Percentiles rank a stretch among this genome's conserved stretches.
phyloP scores from a whole-genome alignment of 1,284 basidiomycete species.

The Marasmius sp. region DNA sequence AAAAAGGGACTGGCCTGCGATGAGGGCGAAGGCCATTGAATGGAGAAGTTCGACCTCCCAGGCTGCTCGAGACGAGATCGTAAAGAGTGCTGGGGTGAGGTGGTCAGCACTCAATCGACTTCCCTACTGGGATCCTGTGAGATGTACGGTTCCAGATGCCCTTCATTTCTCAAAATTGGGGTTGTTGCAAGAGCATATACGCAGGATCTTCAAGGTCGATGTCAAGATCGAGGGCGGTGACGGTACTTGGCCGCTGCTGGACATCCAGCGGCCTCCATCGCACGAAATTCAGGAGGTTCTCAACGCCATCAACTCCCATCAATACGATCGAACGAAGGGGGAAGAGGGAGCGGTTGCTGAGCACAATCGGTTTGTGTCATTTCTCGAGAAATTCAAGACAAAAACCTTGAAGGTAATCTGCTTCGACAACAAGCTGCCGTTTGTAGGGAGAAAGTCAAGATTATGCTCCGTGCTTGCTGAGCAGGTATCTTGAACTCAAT shows the following conservation, averaged over 20 bases:
- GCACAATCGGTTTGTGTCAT: neutral
- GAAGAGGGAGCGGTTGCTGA: neutral
- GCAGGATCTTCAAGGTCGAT: constrained; percentile 27
- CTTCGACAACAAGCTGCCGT: neutral
- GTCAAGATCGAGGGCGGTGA: constrained; percentile 2
- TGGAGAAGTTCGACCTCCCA: neutral
- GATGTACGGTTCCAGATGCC: constrained; percentile 5
- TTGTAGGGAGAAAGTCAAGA: neutral
- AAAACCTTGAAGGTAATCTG: neutral
- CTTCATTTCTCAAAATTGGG: constrained; percentile 34
- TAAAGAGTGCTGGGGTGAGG: neutral
- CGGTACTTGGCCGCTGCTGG: constrained; percentile 3
- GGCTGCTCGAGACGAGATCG: neutral
- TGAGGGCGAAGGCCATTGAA: neutral
- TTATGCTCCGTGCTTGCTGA: neutral
- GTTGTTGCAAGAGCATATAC: constrained; percentile 25
- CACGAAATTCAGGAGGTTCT: neutral
- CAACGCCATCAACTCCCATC: neutral
- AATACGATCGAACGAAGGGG: neutral
- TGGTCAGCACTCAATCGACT: constrained; percentile 11
- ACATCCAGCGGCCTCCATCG: neutral
- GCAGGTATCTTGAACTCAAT: neutral
- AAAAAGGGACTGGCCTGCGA: neutral
- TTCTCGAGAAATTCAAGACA: neutral
- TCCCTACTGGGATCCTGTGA: constrained; percentile 35